phyloP scores from a whole-genome alignment of 176 grass and related monocot genomes.

The Aegilops tauschii region DNA sequence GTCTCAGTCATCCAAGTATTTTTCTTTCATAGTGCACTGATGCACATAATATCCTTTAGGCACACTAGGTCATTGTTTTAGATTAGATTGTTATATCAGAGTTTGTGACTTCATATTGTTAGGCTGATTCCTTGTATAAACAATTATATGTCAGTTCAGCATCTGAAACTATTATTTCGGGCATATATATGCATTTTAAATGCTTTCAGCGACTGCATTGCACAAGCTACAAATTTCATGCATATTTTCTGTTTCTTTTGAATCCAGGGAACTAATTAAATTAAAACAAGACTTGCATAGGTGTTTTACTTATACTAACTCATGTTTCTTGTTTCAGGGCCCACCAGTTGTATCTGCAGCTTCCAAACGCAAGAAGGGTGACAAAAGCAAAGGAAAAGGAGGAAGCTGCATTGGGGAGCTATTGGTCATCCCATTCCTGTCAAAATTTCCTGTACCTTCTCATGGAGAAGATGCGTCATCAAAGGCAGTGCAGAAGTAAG shows the following conservation, averaged over 20 bases:
- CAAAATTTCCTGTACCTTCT: constrained; percentile 75
- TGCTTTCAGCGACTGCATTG: constrained; percentile 20
- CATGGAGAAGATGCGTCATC: constrained; percentile 66
- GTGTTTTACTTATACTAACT: neutral
- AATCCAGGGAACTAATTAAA: constrained; percentile 12
- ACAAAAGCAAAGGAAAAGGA: constrained; percentile 82
- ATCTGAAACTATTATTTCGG: constrained; percentile 6
- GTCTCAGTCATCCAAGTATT: neutral
- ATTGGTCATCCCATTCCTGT: constrained; percentile 84
- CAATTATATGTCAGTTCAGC: neutral
- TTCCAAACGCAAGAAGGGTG: constrained; percentile 91
- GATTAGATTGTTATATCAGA: constrained; percentile 11
- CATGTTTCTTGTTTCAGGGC: constrained; percentile 49
- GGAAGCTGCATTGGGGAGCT: constrained; percentile 79
- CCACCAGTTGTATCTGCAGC: constrained; percentile 61
- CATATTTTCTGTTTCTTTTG: constrained; percentile 5
- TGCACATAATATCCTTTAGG: constrained; percentile 9
- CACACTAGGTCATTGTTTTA: neutral
- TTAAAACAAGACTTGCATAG: neutral
- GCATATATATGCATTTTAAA: constrained; percentile 2
- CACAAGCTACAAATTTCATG: neutral
- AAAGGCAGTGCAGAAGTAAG: constrained; percentile 71
- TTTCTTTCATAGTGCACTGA: constrained; percentile 11
- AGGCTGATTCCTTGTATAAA: neutral
- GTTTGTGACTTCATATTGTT: neutral